A percentile compares a stretch with the other conserved stretches of the same genome.
Evolutionary conservation across 192 early-diverging fungal genomes (phyloP).

Genomic region (Coemansia aciculifera): DNA sequence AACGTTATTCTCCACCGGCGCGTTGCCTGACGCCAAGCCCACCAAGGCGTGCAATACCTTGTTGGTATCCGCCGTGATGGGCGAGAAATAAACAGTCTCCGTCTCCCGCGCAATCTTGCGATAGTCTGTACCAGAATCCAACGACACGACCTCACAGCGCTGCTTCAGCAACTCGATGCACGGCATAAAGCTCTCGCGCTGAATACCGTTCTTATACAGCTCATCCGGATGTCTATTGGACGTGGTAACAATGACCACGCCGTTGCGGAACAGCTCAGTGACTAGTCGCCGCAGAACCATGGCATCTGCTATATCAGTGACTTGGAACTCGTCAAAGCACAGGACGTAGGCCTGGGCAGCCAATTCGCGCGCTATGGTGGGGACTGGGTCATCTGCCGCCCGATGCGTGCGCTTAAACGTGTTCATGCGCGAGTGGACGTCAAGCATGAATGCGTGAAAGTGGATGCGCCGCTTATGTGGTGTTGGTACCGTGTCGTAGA

Average conservation of each 20-base stretch:
- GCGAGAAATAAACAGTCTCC: conserved; percentile 70
- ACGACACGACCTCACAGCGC: conserved; percentile 73
- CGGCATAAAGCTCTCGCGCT: conserved; percentile 88
- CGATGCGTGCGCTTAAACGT: conserved; percentile 56
- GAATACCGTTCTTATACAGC: conserved; percentile 96
- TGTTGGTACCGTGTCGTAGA: conserved; percentile 77
- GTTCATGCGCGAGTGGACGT: conserved; percentile 79
- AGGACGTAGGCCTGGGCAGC: conserved; percentile 80
- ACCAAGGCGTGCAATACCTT: conserved; percentile 41
- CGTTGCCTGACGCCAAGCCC: conserved; percentile 29
- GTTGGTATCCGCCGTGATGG: conserved; percentile 51
- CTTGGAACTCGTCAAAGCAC: conserved; percentile 94
- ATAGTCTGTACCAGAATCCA: conserved; percentile 93
- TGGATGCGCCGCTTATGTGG: conserved; percentile 83
- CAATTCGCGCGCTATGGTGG: conserved; percentile 75
- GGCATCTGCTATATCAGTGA: conserved; percentile 97
- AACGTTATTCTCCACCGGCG: conserved; percentile 7
- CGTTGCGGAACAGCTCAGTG: conserved; percentile 76
- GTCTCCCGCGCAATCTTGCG: conserved; percentile 64
- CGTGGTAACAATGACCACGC: conserved; percentile 89
- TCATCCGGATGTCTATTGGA: conserved; percentile 91
- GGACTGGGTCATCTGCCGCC: conserved; percentile 62
- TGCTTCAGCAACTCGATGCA: conserved; percentile 86
- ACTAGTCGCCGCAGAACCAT: conserved; percentile 87
- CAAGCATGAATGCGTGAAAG: conserved; percentile 98